Evolutionary conservation across 345 rosid genomes (phyloP), one percentile per base, ranked within the genome.

Genomic region (Citrus reticulata): DNA sequence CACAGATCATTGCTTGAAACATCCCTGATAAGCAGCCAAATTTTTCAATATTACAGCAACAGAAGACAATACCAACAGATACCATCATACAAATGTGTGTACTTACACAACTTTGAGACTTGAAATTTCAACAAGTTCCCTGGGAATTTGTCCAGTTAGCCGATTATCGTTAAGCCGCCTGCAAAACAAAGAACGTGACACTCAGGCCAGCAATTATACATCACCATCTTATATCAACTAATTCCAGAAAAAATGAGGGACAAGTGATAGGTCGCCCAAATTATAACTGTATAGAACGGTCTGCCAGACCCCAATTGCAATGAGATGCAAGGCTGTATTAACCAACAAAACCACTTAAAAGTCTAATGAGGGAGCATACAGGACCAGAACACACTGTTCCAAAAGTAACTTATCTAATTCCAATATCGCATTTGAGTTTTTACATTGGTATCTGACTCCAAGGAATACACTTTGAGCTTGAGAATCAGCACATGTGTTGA

Each of bases 1-100:
- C 99, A 96, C 54, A 96, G 80, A 86, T 94, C 83, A 88, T 96
- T 96, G 87, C 72, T 91, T 3, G 99, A 88, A 64, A 94, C 97
- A 82, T 96, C 98, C 72, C 99, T 96, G 85, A 27, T 73, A 76
- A 81, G 75, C 61, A 70, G 83, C 81, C 22, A 79, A 46, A 67
- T 20, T 68, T 30, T 64, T 9, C 1, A 68, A 29, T 4, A 20
- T 27, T n/a, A 76, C 16, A 35, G 13, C 66, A 58, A 59, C 2
- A 22, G 25, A 40, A 54, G 59, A 77, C 6, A 61, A 74, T 14
- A 65, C 24, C 40, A 10, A 32, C 55, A 9, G 49, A 55, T 13
- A 1, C 51, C 49, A 29, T 40, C 35, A 30, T 7, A 16, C 68
- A 11, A 57, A 73, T 6, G 42, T 54, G 58, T 17, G 35, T 30